These are phyloP conservation scores for Xylaria cubensis DNA, from an alignment of 495 filamentous ascomycete genomes.

Conservation along the genomic window DNA sequence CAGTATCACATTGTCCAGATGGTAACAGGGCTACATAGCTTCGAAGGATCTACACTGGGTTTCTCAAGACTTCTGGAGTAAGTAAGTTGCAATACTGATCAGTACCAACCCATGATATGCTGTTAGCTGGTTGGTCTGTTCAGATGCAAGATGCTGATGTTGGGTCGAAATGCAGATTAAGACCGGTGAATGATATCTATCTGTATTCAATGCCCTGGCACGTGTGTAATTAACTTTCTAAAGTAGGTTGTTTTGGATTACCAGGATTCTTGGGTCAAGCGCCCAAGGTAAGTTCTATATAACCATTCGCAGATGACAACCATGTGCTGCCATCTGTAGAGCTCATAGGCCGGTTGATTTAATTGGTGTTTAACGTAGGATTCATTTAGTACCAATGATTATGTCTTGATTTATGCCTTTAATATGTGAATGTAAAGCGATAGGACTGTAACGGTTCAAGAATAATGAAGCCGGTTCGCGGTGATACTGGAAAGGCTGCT, in stretches of 20 bases:
- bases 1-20: background rate
- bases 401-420: no score
- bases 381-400: background rate
- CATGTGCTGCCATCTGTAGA: slow-evolving; percentile 7
- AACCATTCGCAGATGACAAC: slow-evolving; percentile 3
- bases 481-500: background rate
- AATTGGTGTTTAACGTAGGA: slow-evolving; percentile 4
- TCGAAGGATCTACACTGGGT: background rate
- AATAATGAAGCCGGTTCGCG: background rate
- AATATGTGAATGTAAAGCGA: background rate
- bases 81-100: background rate
- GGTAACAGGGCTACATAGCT: background rate
- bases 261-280: background rate
- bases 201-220: background rate
- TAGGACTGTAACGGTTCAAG: background rate
- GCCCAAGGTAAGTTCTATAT: background rate
- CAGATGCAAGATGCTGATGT: background rate
- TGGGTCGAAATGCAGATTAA: slow-evolving; percentile 7
- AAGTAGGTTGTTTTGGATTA: background rate
- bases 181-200: slow-evolving; percentile 4
- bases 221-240: background rate
- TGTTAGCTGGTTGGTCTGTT: background rate
- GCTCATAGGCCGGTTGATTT: background rate
- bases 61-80: background rate
- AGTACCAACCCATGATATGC: background rate